These are phyloP conservation scores for Fomitopsis betulina DNA, from an alignment of 1,284 basidiomycete genomes.

Conservation along the genomic window DNA sequence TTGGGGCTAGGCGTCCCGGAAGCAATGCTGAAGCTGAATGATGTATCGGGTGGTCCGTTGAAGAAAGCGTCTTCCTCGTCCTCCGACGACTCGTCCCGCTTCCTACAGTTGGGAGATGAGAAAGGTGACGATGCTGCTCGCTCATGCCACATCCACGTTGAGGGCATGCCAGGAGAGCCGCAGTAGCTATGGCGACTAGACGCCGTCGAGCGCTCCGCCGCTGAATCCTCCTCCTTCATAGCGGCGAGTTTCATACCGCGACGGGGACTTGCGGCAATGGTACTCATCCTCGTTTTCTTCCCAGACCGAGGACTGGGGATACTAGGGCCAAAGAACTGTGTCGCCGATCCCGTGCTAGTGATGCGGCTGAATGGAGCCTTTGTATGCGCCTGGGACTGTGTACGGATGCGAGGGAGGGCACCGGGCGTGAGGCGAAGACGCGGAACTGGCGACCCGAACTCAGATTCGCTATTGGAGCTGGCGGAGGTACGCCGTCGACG, in stretches of 20 bases:
- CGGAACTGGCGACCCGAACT: constrained; percentile 24
- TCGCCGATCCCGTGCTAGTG: constrained; percentile 48
- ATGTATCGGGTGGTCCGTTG: constrained; percentile 32
- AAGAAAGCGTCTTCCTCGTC: constrained; percentile 59
- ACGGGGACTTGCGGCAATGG: constrained; percentile 1
- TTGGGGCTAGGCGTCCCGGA: constrained; percentile 55
- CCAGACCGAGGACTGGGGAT: constrained; percentile 32
- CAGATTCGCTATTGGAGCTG: constrained; percentile 23
- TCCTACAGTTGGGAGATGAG: constrained; percentile 18
- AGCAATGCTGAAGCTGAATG: constrained; percentile 53
- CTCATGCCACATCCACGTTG: constrained; percentile 10
- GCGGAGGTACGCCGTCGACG: constrained; percentile 22
- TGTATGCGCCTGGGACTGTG: constrained; percentile 21
- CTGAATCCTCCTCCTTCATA: background rate
- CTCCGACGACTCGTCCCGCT: constrained; percentile 21
- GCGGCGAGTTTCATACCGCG: constrained; percentile 2
- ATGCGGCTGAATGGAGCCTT: constrained; percentile 29
- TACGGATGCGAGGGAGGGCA: constrained; percentile 22
- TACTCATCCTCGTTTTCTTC: constrained; percentile 15
- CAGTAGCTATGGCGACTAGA: constrained; percentile 61
- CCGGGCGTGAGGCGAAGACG: constrained; percentile 20
- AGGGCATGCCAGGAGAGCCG: constrained; percentile 17
- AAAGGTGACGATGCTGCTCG: constrained; percentile 11
- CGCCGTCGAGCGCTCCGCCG: constrained; percentile 22
- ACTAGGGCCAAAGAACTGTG: constrained; percentile 68